Conservation (phyloP, 2,329 filamentous ascomycete species). For the Penicillium fuscoglaucum region DNA sequence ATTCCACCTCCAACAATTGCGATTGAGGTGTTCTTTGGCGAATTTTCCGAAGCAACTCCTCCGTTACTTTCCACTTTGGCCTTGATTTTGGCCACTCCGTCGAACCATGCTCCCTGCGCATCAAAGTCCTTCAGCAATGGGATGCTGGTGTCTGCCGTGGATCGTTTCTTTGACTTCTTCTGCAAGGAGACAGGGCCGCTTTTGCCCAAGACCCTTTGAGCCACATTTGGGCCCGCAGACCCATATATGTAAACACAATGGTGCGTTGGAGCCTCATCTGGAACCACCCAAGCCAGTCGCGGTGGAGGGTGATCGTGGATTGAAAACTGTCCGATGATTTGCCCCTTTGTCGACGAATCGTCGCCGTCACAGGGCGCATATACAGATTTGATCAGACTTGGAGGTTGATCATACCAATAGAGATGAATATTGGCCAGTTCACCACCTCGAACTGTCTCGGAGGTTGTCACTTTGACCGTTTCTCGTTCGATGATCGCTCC, state of each 20-base stretch:
- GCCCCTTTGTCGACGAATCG: background rate
- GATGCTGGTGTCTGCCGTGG: conserved; percentile 5
- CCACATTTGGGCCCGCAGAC: background rate
- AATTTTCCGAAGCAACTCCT: conserved; percentile 5
- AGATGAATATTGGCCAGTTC: conserved; percentile 15
- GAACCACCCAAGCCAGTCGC: conserved; percentile 14
- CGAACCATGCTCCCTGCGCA: conserved; percentile 28
- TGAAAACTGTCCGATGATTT: conserved; percentile 6
- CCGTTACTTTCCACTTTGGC: conserved; percentile 6
- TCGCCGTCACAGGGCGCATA: conserved; percentile 2
- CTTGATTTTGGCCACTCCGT: conserved; percentile 27
- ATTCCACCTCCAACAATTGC: conserved; percentile 32
- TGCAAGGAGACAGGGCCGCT: conserved; percentile 10
- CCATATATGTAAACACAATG: conserved; percentile 10
- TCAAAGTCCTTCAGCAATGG: conserved; percentile 25
- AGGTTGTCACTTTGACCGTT: conserved; percentile 7
- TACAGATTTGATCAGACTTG: conserved; percentile 5
- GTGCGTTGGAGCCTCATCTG: conserved; percentile 5
- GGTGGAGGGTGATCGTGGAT: conserved; percentile 8
- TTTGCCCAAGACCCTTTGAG: conserved; percentile 5
- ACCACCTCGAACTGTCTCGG: conserved; percentile 5
- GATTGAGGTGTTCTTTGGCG: conserved; percentile 22
- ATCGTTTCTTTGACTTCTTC: conserved; percentile 7
- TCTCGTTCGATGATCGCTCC: background rate
- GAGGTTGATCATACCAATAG: background rate